A percentile compares a stretch with the other conserved stretches of the same genome.
Evolutionary conservation across 139 green algal genomes (phyloP).

Genomic region (Chlorella sp.): DNA sequence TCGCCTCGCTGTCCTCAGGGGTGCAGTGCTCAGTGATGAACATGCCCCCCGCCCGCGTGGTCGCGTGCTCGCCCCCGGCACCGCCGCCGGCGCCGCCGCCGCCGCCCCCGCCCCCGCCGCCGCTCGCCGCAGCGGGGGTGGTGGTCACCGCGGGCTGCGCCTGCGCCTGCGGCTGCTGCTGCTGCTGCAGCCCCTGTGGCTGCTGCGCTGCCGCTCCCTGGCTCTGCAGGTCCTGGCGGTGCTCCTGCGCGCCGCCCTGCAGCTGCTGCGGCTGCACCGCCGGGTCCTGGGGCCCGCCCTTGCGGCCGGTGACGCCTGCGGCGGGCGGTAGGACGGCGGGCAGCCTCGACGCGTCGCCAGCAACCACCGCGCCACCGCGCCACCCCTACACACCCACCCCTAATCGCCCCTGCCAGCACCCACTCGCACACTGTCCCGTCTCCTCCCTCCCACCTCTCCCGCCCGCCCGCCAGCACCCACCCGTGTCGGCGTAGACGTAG

Average conservation of each 20-base stretch:
- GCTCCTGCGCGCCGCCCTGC: too few relatives aligned
- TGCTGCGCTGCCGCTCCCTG: not conserved
- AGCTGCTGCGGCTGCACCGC: too few relatives aligned
- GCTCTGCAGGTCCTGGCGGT: not conserved
- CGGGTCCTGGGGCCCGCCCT: too few relatives aligned
- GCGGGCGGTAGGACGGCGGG: not conserved
- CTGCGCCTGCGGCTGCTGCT: not conserved
- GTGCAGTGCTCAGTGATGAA: not conserved
- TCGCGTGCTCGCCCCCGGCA: not conserved
- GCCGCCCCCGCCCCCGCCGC: not conserved
- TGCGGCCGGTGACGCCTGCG: not conserved
- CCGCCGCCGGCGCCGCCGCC: not conserved
- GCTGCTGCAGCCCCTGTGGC: not conserved
- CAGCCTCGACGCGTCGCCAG: too few relatives aligned
- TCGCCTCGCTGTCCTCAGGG: not conserved
- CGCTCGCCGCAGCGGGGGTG: not conserved
- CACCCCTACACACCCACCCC: not conserved
- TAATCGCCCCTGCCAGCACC: not conserved
- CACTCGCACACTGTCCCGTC: not conserved
- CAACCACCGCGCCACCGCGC: too few relatives aligned
- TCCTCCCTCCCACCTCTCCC: not conserved
- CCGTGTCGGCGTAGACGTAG: conserved; percentile 2
- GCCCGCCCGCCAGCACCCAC: not conserved
- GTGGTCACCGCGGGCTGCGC: not conserved
- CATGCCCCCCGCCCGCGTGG: not conserved